A percentile compares a stretch with the other conserved stretches of the same genome.
Conservation (phyloP, 2,329 filamentous ascomycete species). For the Passalora sequoiae region DNA sequence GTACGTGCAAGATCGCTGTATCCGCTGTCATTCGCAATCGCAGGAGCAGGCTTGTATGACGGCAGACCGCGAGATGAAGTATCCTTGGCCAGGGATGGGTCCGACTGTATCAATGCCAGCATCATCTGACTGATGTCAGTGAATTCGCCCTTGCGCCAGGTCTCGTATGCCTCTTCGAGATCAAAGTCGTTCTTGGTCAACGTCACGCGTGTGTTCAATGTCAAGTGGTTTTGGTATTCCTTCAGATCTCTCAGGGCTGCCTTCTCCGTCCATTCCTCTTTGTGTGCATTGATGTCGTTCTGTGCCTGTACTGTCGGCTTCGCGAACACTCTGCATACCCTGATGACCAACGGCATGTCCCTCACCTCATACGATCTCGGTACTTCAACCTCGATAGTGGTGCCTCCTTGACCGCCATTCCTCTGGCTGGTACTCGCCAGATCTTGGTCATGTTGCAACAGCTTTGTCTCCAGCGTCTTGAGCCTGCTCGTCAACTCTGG, state of each 20-base stretch:
- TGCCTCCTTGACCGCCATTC: slow-evolving; percentile 54
- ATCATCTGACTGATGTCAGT: slow-evolving; percentile 90
- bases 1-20: slow-evolving; percentile 44
- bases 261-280: slow-evolving; percentile 80
- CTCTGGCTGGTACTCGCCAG: slow-evolving; percentile 59
- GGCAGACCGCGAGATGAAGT: slow-evolving; percentile 50
- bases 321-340: slow-evolving; percentile 81
- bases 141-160: slow-evolving; percentile 86
- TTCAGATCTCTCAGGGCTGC: slow-evolving; percentile 88
- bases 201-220: slow-evolving; percentile 69
- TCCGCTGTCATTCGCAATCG: slow-evolving; percentile 25
- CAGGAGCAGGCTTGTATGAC: slow-evolving; percentile 23
- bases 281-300: slow-evolving; percentile 77
- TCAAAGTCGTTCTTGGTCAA: slow-evolving; percentile 84
- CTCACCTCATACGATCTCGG: slow-evolving; percentile 88
- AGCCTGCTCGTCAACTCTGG: slow-evolving; percentile 78
- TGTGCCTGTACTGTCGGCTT: slow-evolving; percentile 75
- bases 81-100: slow-evolving; percentile 77
- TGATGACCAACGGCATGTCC: slow-evolving; percentile 90
- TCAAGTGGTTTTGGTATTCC: slow-evolving; percentile 83
- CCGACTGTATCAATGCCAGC: slow-evolving; percentile 78
- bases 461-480: slow-evolving; percentile 80
- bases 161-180: slow-evolving; percentile 76
- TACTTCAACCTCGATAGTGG: slow-evolving; percentile 72
- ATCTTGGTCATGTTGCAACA: slow-evolving; percentile 90